A percentile compares a stretch with the other conserved stretches of the same genome.
These are phyloP conservation scores for Aureobasidium sp. DNA, from an alignment of 2,329 filamentous ascomycete genomes.

Conservation along the genomic window DNA sequence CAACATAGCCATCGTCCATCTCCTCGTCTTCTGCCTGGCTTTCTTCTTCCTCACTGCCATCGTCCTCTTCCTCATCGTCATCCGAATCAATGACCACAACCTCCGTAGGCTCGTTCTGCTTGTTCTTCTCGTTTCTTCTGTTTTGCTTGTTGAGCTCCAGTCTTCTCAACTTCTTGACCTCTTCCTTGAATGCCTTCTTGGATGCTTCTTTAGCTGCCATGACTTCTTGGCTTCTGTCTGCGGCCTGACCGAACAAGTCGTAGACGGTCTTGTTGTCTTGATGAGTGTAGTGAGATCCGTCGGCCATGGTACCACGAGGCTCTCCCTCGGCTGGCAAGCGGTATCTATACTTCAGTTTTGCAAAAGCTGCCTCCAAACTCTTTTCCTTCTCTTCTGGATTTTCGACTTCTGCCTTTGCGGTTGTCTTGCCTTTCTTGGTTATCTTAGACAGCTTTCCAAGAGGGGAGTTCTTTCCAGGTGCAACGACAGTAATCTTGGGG, in stretches of 20 bases:
- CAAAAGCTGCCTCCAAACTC: constrained; percentile 2
- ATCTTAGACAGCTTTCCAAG: background rate
- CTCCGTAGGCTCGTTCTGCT: background rate
- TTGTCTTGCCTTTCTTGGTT: background rate
- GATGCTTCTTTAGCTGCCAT: background rate
- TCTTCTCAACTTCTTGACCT: background rate
- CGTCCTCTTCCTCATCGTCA: constrained; percentile 18
- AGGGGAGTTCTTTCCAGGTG: background rate
- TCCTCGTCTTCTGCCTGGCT: background rate
- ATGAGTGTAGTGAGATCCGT: background rate
- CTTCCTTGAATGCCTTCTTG: background rate
- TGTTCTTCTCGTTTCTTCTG: background rate
- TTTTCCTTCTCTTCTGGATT: background rate
- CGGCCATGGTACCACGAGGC: background rate
- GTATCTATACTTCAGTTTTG: constrained; percentile 9
- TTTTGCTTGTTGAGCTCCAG: background rate
- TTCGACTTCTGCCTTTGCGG: background rate
- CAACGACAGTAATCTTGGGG: background rate
- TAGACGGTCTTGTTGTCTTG: background rate
- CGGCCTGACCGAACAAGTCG: background rate
- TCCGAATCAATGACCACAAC: constrained; percentile 14
- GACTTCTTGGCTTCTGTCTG: background rate
- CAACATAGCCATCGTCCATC: background rate
- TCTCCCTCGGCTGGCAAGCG: background rate
- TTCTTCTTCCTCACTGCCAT: background rate